Conservation (phyloP, 148 eudicot genomes). For the Rhododendron vialii region DNA sequence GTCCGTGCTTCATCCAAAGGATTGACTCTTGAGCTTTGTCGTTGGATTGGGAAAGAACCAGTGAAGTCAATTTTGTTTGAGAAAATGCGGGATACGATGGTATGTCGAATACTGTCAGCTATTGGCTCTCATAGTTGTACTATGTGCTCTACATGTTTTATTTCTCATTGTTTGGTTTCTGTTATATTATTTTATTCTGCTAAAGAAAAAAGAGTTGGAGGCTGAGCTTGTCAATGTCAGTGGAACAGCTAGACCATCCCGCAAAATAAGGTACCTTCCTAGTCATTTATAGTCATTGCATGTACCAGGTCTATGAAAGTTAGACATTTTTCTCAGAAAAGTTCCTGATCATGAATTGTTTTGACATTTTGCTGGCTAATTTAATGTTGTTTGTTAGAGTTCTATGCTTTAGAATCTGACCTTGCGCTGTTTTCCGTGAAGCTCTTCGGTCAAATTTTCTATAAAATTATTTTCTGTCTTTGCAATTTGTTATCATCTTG, state of each 20-base stretch:
- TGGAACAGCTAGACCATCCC: slow-evolving; percentile 79
- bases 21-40: slow-evolving; percentile 90
- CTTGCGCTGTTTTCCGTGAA: neutral
- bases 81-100: slow-evolving; percentile 99
- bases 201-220: slow-evolving; percentile 96
- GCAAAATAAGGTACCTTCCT: slow-evolving; percentile 73
- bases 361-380: neutral
- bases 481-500: neutral
- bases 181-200: neutral
- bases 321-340: neutral
- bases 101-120: slow-evolving; percentile 18
- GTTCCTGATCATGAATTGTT: neutral
- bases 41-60: slow-evolving; percentile 98
- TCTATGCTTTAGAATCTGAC: neutral
- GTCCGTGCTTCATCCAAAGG: slow-evolving; percentile 99
- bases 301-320: neutral
- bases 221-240: slow-evolving; percentile 91
- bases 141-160: slow-evolving; percentile 2
- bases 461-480: neutral
- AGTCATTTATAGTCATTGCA: slow-evolving; percentile 4
- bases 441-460: neutral
- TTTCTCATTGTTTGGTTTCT: slow-evolving; percentile 6
- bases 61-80: slow-evolving; percentile 94
- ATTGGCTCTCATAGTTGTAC: neutral
- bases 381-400: neutral